Conservation (phyloP, 1,284 basidiomycete genomes). For the Boletus semigastroideus region DNA sequence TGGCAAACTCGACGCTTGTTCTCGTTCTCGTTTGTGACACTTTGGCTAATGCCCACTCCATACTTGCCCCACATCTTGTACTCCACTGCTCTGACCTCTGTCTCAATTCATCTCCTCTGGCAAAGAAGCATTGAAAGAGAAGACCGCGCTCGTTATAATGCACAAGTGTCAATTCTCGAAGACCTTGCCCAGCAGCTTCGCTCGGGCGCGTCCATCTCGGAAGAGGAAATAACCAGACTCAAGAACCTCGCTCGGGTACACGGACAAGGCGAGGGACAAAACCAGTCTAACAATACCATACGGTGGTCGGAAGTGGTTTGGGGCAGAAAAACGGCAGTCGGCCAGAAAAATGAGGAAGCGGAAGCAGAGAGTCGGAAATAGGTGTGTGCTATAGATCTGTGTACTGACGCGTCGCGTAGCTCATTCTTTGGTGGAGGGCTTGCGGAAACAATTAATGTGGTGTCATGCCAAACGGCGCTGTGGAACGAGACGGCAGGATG, state of each 20-base stretch:
- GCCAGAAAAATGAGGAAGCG: neutral
- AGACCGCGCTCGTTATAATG: slow-evolving; percentile 48
- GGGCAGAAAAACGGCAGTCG: slow-evolving; percentile 22
- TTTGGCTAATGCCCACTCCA: slow-evolving; percentile 23
- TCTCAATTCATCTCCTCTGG: slow-evolving; percentile 60
- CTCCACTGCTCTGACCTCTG: slow-evolving; percentile 58
- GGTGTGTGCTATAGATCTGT: slow-evolving; percentile 12
- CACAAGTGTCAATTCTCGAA: slow-evolving; percentile 60
- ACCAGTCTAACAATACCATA: slow-evolving; percentile 10
- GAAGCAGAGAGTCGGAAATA: slow-evolving; percentile 1
- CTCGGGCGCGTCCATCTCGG: slow-evolving; percentile 40
- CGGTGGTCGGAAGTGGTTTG: slow-evolving; percentile 34
- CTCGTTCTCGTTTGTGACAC: neutral
- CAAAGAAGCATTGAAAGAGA: slow-evolving; percentile 48
- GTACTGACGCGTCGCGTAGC: neutral
- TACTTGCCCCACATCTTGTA: slow-evolving; percentile 55
- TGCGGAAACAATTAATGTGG: neutral
- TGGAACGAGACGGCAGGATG: neutral
- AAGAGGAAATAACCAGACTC: slow-evolving; percentile 49
- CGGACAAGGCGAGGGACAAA: slow-evolving; percentile 13
- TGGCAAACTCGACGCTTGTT: neutral
- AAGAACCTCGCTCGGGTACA: slow-evolving; percentile 44
- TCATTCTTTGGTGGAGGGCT: slow-evolving; percentile 3
- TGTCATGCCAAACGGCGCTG: neutral
- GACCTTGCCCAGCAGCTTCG: slow-evolving; percentile 50